Evolutionary conservation across 1,284 basidiomycete species (phyloP).

Genomic region (Heterobasidion annosum): DNA sequence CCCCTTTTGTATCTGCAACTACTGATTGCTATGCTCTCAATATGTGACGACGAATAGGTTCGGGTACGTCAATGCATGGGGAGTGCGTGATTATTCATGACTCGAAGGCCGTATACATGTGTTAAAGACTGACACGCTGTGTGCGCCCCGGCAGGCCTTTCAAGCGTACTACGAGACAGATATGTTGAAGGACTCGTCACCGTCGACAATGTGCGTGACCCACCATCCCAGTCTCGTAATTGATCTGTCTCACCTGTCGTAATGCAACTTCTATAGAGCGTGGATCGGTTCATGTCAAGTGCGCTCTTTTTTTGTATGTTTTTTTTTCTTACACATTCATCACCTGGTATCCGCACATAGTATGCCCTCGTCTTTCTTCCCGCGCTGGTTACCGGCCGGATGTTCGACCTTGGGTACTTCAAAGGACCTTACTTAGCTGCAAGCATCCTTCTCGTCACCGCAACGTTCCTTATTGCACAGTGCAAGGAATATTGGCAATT

Average conservation of each 20-base stretch:
- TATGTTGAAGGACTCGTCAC: slow-evolving; percentile 22
- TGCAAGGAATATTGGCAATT: slow-evolving; percentile 46
- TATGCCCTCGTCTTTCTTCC: slow-evolving; percentile 39
- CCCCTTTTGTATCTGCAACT: neutral
- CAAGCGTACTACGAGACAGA: slow-evolving; percentile 34
- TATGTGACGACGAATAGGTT: slow-evolving; percentile 13
- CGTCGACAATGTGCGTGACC: slow-evolving; percentile 33
- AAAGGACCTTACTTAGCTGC: slow-evolving; percentile 27
- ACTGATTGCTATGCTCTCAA: neutral
- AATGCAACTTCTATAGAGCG: slow-evolving; percentile 17
- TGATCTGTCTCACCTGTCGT: no score
- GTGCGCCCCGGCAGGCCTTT: slow-evolving; percentile 23
- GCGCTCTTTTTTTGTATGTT: neutral
- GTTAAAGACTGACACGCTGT: neutral
- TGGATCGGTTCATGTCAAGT: slow-evolving; percentile 74
- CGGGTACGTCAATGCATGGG: slow-evolving; percentile 34
- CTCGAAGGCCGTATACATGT: neutral
- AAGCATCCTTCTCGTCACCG: slow-evolving; percentile 29
- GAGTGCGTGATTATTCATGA: slow-evolving; percentile 18
- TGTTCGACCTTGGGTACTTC: slow-evolving; percentile 47
- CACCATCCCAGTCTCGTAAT: no score
- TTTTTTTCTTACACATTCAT: neutral
- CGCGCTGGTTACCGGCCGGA: slow-evolving; percentile 37
- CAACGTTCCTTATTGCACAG: slow-evolving; percentile 40
- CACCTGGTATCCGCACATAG: slow-evolving; percentile 11